Evolutionary conservation across 208 protist genomes (phyloP), one percentile per base, ranked within the genome.

Genomic region (Hexamita inflata): DNA sequence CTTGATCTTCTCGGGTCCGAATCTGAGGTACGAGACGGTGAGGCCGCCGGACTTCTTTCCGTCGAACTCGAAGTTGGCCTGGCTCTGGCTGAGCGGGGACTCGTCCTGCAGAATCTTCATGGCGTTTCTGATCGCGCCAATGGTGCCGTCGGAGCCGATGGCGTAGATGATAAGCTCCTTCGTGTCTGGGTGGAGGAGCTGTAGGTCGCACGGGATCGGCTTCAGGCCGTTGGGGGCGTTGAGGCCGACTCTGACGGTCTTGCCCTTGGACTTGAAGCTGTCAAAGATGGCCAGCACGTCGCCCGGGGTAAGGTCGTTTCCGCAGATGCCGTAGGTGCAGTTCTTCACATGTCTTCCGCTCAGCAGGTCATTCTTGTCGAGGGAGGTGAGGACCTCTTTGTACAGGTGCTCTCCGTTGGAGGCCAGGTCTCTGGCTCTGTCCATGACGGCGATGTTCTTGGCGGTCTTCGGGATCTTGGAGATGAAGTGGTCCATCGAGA

Each of bases 61-160:
- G 53, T 86, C 82, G 64, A 89, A 90, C 29, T 75, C n/a, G 70
- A 90, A 90, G 64, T 89, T 89, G 32, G 59, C 87, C 65, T 90
- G 87, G 1, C 28, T 57, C 53, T 78, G 76, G 4, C 80, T 30
- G 24, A 11, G 2, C n/a, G n/a, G n/a, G 39, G 77, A 83, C 29
- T 87, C 73, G 29, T 82, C 53, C n/a, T 49, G 74, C 57, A 89
- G 83, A 15, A 85, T 73, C 68, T 86, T 88, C 74, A 90, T 89
- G 24, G 87, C 87, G 19, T 61, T 70, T 32, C 88, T 83, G 76
- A 84, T 86, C 11, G 87, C 84, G 41, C 85, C 84, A 57, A 90
- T 81, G 26, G 87, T 90, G 32, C 87, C 87, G 67, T 90, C 87
- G 0, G 82, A 41, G 38, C 87, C 87, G 19, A 90, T 38, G 32